A percentile compares a stretch with the other conserved stretches of the same genome.
phyloP scores from a whole-genome alignment of 2,329 filamentous ascomycete species.

The Aspergillus sojae region DNA sequence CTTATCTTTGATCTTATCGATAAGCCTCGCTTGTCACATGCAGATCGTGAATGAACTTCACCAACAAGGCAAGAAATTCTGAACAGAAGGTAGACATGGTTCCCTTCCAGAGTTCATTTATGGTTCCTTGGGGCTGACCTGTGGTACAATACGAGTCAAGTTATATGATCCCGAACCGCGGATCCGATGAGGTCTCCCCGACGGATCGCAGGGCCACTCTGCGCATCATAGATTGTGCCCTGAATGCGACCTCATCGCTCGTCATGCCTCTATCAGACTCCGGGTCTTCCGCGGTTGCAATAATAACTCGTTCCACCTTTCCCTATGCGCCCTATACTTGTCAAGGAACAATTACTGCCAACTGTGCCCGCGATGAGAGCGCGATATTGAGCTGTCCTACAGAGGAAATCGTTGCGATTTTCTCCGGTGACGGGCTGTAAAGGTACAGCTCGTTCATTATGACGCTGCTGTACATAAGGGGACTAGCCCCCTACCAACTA shows the following conservation, averaged over 20 bases:
- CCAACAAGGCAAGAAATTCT: not conserved
- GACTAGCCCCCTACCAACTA: conserved; percentile 35
- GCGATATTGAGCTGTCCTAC: not conserved
- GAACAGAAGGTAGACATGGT: not conserved
- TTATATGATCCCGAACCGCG: not conserved
- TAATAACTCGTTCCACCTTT: not conserved
- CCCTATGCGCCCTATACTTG: not conserved
- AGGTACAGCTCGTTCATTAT: conserved; percentile 16
- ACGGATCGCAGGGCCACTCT: conserved; percentile 13
- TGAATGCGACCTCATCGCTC: conserved; percentile 16
- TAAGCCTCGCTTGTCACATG: not conserved
- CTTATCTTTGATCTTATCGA: conserved; percentile 3
- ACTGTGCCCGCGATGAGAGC: not conserved
- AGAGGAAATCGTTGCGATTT: not conserved
- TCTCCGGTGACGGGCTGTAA: not conserved
- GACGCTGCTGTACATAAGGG: conserved; percentile 30
- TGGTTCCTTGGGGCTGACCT: not conserved
- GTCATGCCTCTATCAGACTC: conserved; percentile 16
- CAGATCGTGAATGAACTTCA: not conserved
- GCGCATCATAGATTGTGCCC: conserved; percentile 21
- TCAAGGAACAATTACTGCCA: not conserved
- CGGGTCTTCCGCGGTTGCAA: conserved; percentile 8
- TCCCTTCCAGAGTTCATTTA: not conserved
- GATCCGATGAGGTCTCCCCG: not conserved
- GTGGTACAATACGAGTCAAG: not conserved